Evolutionary conservation across 345 rosid species (phyloP).

Genomic region (Jatropha curcas): DNA sequence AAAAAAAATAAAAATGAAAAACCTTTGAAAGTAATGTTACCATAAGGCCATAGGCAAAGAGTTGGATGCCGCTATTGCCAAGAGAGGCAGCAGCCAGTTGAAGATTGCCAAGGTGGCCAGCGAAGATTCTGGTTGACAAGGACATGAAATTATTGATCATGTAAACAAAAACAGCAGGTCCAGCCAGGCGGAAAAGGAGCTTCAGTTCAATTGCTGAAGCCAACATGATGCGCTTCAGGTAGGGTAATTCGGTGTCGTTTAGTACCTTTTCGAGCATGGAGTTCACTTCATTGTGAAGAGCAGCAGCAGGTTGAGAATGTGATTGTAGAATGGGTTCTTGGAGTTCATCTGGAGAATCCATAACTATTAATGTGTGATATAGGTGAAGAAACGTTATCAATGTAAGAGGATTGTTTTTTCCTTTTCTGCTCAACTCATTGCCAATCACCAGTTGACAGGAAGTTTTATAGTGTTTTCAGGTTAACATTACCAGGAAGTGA

Average conservation of each 20-base stretch:
- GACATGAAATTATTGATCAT: slow-evolving; percentile 25
- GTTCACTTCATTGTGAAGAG: slow-evolving; percentile 19
- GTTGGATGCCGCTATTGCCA: slow-evolving; percentile 28
- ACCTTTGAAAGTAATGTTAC: no score
- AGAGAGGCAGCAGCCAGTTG: slow-evolving; percentile 29
- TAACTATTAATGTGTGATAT: no score
- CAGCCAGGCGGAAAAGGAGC: slow-evolving; percentile 24
- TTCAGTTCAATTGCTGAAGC: slow-evolving; percentile 20
- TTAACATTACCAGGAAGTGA: no score
- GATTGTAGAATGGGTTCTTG: slow-evolving; percentile 20
- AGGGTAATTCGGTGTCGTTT: slow-evolving; percentile 8
- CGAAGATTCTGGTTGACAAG: slow-evolving; percentile 23
- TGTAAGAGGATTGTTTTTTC: no score
- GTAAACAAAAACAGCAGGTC: slow-evolving; percentile 19
- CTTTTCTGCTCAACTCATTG: no score
- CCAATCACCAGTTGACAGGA: no score
- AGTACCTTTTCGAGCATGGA: slow-evolving; percentile 49
- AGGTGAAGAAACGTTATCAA: no score
- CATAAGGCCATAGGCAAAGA: slow-evolving; percentile 32
- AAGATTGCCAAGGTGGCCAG: slow-evolving; percentile 30
- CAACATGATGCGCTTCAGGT: slow-evolving; percentile 8
- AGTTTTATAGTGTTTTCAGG: no score
- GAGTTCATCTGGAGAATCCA: slow-evolving; percentile 20
- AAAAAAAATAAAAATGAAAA: no score
- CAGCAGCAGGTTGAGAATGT: background rate